Base-by-base conservation (phyloP, 495 filamentous ascomycete genomes). In the Tuber umbilicatum region DNA sequence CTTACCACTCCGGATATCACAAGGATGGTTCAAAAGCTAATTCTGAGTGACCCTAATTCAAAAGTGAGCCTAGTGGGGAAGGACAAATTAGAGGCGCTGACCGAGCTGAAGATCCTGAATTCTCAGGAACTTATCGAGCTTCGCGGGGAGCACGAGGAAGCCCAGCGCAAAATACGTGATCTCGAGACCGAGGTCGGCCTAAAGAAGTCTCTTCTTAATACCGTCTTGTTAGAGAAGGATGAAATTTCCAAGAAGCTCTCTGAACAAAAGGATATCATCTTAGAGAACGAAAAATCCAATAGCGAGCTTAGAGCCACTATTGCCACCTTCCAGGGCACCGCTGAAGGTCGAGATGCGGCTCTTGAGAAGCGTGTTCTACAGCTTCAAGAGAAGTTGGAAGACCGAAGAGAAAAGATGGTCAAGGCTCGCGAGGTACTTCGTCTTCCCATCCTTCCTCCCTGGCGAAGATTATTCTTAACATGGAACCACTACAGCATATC, bases 11-110 rank as follows among this genome's bases (percentile, higher is more conserved):
- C 19, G 3, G 27, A 35, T 35, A 64, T 35, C 14, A 1, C 27
- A 64, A 19, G 27, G 31, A 64, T 64, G 31, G 27, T 64, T 64
- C 27, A 17, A 17, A 27, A 6, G 55, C 55, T 64, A 73, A 41
- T 64, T 68, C 55, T 75, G n/a, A 45, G 23, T 60, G 45, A 41
- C 69, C 70, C 68, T 47, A 38, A 73, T 76, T 67, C 64, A 78
- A 75, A 31, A 81, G 78, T 81, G 69, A 81, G 73, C 73, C 77
- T 88, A 39, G 83, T 86, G 73, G 83, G 84, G 73, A 84, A 85
- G 60, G 87, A 88, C 69, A 86, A 87, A 71, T 75, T 85, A 35
- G 85, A 88, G 64, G 81, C 86, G 17, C 79, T 88, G 41, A 83
- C 83, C 43, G 85, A 85, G 74, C 78, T 88, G 70, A 87, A 86